phyloP scores from a whole-genome alignment of 768 basidiomycete genomes.

The Tulasnella calospora region DNA sequence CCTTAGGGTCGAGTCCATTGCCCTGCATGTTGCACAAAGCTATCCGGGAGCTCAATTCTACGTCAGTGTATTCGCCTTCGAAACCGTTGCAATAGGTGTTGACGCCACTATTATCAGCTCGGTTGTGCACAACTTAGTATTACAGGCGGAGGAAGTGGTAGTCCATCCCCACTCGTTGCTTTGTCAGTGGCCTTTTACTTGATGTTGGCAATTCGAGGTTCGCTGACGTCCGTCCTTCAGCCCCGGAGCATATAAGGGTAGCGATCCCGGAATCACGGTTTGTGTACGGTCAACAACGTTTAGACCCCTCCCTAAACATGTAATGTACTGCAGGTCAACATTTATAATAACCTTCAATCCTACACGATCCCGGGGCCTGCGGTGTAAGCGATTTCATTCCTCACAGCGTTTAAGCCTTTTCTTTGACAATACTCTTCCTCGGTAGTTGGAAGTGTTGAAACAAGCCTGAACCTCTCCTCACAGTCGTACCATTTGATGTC shows the following conservation, averaged over 20 bases:
- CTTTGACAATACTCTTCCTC: background rate
- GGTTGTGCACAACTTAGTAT: slow-evolving; percentile 51
- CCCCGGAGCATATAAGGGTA: slow-evolving; percentile 45
- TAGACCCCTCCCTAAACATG: slow-evolving; percentile 31
- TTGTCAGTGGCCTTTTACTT: background rate
- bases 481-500: background rate
- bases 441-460: background rate
- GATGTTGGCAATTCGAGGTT: background rate
- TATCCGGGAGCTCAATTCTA: slow-evolving; percentile 52
- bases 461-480: background rate
- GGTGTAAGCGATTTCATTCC: slow-evolving; percentile 21
- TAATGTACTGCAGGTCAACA: slow-evolving; percentile 40
- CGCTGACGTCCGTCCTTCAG: slow-evolving; percentile 47
- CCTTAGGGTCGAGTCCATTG: slow-evolving; percentile 31
- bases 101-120: slow-evolving; percentile 30
- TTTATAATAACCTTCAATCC: slow-evolving; percentile 53
- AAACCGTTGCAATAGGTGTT: background rate
- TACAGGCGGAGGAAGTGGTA: slow-evolving; percentile 35
- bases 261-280: slow-evolving; percentile 49
- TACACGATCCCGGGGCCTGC: slow-evolving; percentile 41
- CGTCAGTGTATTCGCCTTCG: background rate
- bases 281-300: background rate
- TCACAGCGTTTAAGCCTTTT: background rate
- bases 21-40: slow-evolving; percentile 41
- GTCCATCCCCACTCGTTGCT: background rate